A percentile compares a stretch with the other conserved stretches of the same genome.
These are phyloP conservation scores for Citrus mangshanensis DNA, from an alignment of 345 rosid species.

Conservation along the genomic window DNA sequence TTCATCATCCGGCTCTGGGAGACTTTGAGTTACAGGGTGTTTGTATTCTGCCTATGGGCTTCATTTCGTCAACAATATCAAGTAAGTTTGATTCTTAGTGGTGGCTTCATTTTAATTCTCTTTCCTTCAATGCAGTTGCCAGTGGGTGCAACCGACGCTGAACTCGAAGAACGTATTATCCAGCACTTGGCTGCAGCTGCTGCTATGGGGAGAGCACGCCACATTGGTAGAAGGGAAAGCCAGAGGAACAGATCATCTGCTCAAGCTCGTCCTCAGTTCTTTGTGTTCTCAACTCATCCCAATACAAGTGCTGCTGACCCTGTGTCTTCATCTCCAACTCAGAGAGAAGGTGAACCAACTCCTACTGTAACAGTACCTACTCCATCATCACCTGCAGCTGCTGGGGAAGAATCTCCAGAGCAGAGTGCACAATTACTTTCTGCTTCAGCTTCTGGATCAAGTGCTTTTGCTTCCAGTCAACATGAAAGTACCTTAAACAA, in stretches of 20 bases:
- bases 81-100: neutral
- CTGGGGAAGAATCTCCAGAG: conserved; percentile 44
- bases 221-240: conserved; percentile 76
- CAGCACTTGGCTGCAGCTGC: conserved; percentile 98
- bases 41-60: conserved; percentile 26
- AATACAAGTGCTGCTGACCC: conserved; percentile 42
- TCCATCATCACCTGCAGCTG: conserved; percentile 41
- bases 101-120: conserved; percentile 1
- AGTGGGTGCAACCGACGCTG: conserved; percentile 69
- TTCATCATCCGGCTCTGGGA: conserved; percentile 93
- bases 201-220: conserved; percentile 92
- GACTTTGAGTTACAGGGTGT: conserved; percentile 94
- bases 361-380: conserved; percentile 31
- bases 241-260: conserved; percentile 70
- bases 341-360: conserved; percentile 53
- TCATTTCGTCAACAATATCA: conserved; percentile 5
- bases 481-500: conserved; percentile 28
- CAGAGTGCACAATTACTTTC: conserved; percentile 27
- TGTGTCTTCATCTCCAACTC: conserved; percentile 58
- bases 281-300: conserved; percentile 67
- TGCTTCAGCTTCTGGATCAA: conserved; percentile 51
- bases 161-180: conserved; percentile 91
- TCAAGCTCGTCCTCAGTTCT: conserved; percentile 74
- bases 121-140: conserved; percentile 54
- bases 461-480: conserved; percentile 28